These are phyloP conservation scores for Pythium phragmitis DNA, from an alignment of 352 stramenopile genomes.

Conservation along the genomic window DNA sequence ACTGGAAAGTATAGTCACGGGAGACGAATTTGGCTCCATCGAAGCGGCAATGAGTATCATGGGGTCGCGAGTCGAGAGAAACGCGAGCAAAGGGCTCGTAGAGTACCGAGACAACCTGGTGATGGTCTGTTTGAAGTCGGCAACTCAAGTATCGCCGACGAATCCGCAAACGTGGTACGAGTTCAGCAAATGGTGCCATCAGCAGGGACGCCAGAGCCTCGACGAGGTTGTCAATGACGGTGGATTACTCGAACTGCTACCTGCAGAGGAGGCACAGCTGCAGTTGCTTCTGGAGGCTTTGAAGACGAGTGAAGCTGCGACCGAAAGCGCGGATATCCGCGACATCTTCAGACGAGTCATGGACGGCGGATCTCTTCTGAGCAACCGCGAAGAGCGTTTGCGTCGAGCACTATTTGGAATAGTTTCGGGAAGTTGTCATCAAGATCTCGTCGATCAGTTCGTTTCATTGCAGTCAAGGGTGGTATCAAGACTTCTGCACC, in stretches of 20 bases:
- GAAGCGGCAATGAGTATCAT: slow-evolving; percentile 25
- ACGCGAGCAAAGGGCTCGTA: slow-evolving; percentile 6
- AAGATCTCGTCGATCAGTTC: slow-evolving; percentile 16
- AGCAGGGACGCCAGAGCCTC: slow-evolving; percentile 42
- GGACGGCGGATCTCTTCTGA: slow-evolving; percentile 45
- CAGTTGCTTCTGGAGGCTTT: slow-evolving; percentile 39
- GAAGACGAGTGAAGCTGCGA: slow-evolving; percentile 15
- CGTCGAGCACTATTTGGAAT: slow-evolving; percentile 15
- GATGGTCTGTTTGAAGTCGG: slow-evolving; percentile 27
- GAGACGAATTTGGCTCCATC: slow-evolving; percentile 23
- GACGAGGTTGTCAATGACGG: slow-evolving; percentile 43
- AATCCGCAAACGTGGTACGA: slow-evolving; percentile 52
- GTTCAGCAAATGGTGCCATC: slow-evolving; percentile 78
- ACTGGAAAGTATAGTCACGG: slow-evolving; percentile 18
- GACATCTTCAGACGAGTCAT: slow-evolving; percentile 50
- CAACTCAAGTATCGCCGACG: slow-evolving; percentile 34
- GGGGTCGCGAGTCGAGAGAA: slow-evolving; percentile 9
- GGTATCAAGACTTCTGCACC: slow-evolving; percentile 14
- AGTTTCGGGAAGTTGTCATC: slow-evolving; percentile 13
- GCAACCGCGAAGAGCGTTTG: slow-evolving; percentile 37
- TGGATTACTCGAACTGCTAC: slow-evolving; percentile 50
- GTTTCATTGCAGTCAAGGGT: slow-evolving; percentile 16
- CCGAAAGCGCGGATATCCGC: slow-evolving; percentile 37
- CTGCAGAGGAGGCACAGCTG: slow-evolving; percentile 42
- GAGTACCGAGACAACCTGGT: slow-evolving; percentile 23